These are phyloP conservation scores for Epichloe scottii DNA, from an alignment of 2,329 filamentous ascomycete species.

Conservation along the genomic window DNA sequence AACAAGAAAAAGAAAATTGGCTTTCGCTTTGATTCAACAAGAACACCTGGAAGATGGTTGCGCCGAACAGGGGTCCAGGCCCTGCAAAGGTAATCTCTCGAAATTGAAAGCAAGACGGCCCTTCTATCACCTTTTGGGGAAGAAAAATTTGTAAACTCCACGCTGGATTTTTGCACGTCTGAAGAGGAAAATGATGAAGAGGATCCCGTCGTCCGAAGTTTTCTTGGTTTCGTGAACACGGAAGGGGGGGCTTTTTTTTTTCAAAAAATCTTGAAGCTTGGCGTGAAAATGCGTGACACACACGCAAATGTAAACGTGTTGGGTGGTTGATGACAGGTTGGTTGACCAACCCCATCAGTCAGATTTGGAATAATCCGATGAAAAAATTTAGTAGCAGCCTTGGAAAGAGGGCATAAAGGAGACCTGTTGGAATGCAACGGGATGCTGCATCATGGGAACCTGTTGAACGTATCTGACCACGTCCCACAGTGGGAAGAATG, in stretches of 20 bases:
- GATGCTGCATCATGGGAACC: conserved; percentile 33
- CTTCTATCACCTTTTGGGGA: neutral
- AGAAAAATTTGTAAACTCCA: neutral
- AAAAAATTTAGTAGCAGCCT: conserved; percentile 30
- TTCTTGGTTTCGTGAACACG: neutral
- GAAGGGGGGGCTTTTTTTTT: neutral
- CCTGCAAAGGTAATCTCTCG: no score
- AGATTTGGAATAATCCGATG: neutral
- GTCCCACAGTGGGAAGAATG: conserved; percentile 38
- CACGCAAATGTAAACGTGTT: neutral
- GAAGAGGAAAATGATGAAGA: neutral
- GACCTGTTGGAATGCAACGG: conserved; percentile 39
- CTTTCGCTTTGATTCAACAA: neutral
- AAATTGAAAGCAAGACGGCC: neutral
- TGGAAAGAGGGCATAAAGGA: conserved; percentile 39
- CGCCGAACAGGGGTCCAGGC: no score
- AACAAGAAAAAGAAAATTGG: neutral
- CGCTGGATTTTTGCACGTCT: neutral
- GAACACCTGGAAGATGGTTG: no score
- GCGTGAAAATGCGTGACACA: neutral
- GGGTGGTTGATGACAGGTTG: no score
- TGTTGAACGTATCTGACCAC: conserved; percentile 40
- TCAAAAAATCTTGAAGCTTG: neutral
- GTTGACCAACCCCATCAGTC: no score
- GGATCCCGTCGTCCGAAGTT: neutral